Conservation (phyloP, 208 protist species). For the Trypanosoma congolense region DNA sequence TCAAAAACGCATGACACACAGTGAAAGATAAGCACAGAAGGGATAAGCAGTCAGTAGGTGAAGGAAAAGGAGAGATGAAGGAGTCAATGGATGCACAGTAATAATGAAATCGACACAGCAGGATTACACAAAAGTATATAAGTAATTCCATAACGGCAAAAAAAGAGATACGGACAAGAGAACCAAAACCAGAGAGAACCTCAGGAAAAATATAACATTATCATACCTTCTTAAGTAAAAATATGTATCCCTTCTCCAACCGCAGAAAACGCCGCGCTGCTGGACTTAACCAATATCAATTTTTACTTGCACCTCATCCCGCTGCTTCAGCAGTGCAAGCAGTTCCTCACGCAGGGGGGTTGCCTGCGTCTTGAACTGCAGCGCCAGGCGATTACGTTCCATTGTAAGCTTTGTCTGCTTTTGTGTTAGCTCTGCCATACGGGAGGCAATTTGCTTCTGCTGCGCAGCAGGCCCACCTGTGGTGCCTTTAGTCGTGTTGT, state of each 20-base stretch:
- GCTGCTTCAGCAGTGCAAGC: conserved; percentile 40
- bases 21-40: too few species aligned
- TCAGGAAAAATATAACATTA: too few species aligned
- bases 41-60: too few species aligned
- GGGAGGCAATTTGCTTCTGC: conserved; percentile 38
- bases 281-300: conserved; percentile 1
- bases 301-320: conserved; percentile 42
- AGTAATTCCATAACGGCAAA: conserved; percentile 12
- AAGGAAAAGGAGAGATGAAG: too few species aligned
- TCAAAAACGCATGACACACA: too few species aligned
- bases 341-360: conserved; percentile 52
- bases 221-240: too few species aligned
- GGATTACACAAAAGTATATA: background rate
- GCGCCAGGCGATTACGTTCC: conserved; percentile 60
- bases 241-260: too few species aligned
- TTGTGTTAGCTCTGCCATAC: conserved; percentile 72
- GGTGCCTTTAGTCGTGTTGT: background rate
- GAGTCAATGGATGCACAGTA: background rate
- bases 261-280: background rate
- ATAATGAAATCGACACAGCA: background rate
- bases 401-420: conserved; percentile 73
- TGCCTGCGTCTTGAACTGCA: conserved; percentile 77
- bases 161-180: background rate
- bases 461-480: conserved; percentile 7
- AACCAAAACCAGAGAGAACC: background rate